A percentile compares a stretch with the other conserved stretches of the same genome.
Evolutionary conservation across 2,329 filamentous ascomycete species (phyloP).

Genomic region (Pseudogymnoascus sp.): DNA sequence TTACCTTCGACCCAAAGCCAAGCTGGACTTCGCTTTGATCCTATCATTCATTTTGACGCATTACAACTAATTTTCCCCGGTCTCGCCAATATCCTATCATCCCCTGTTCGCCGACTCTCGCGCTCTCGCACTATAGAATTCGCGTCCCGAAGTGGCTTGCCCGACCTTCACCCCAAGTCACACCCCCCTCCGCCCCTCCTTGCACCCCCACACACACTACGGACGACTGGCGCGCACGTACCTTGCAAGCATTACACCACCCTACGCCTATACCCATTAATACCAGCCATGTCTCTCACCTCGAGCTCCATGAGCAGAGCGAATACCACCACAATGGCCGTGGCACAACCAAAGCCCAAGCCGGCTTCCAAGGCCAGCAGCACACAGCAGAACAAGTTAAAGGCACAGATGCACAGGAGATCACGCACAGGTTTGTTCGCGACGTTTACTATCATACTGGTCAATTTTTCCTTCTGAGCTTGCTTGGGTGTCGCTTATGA

Average conservation of each 20-base stretch:
- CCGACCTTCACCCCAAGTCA: constrained; percentile 17
- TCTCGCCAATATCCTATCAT: constrained; percentile 26
- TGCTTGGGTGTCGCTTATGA: constrained; percentile 13
- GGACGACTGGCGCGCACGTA: neutral
- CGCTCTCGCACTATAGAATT: constrained; percentile 19
- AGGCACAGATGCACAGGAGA: constrained; percentile 83
- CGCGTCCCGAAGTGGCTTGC: constrained; percentile 17
- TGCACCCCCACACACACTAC: constrained; percentile 25
- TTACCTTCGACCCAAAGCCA: constrained; percentile 36
- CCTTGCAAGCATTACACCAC: neutral
- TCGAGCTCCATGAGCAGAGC: constrained; percentile 32
- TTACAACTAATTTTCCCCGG: constrained; percentile 22
- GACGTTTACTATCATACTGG: constrained; percentile 13
- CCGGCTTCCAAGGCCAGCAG: constrained; percentile 43
- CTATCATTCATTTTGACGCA: constrained; percentile 41
- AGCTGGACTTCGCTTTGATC: constrained; percentile 52
- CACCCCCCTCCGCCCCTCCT: constrained; percentile 25
- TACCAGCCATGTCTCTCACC: constrained; percentile 59
- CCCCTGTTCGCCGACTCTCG: constrained; percentile 21
- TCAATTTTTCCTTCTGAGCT: constrained; percentile 21
- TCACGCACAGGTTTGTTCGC: constrained; percentile 78
- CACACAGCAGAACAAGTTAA: constrained; percentile 49
- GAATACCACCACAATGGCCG: constrained; percentile 42
- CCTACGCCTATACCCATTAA: constrained; percentile 38
- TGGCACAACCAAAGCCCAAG: constrained; percentile 53